Evolutionary conservation across 352 stramenopile species (phyloP).

Genomic region (Globisporangium nagaii): DNA sequence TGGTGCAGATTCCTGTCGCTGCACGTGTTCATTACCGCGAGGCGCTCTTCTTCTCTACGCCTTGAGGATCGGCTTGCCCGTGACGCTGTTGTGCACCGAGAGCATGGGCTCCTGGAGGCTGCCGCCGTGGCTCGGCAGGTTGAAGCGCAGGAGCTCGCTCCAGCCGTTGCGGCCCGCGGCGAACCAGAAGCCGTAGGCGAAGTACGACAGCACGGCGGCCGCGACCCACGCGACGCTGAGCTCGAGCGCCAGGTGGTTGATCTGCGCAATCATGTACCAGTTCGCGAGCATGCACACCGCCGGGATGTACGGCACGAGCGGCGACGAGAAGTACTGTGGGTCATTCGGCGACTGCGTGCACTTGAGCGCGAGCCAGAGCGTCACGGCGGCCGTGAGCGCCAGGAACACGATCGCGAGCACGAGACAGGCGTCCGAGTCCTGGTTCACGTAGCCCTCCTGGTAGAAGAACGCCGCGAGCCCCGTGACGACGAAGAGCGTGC

Average conservation of each 20-base stretch:
- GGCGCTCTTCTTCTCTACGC: constrained; percentile 3
- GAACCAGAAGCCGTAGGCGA: constrained; percentile 48
- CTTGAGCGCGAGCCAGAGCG: constrained; percentile 36
- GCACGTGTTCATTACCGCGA: too few relatives aligned
- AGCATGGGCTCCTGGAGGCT: constrained; percentile 30
- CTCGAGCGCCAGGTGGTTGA: constrained; percentile 26
- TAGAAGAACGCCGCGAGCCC: constrained; percentile 47
- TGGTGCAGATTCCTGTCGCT: too few relatives aligned
- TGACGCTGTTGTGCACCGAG: constrained; percentile 6
- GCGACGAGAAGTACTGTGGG: constrained; percentile 29
- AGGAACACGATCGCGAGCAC: constrained; percentile 42
- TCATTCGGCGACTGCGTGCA: constrained; percentile 34
- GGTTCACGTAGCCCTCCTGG: constrained; percentile 47
- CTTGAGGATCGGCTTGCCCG: too few relatives aligned
- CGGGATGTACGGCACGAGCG: constrained; percentile 54
- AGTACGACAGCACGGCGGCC: constrained; percentile 45
- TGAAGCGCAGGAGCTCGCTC: constrained; percentile 29
- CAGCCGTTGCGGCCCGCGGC: constrained; percentile 34
- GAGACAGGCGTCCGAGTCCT: constrained; percentile 24
- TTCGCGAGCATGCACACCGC: constrained; percentile 48
- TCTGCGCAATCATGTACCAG: constrained; percentile 65
- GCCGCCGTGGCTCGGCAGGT: constrained; percentile 19
- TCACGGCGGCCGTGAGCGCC: constrained; percentile 24
- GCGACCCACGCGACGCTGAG: constrained; percentile 42
- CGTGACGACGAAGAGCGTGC: constrained; percentile 25